phyloP scores from a whole-genome alignment of 2,329 filamentous ascomycete genomes.

The Scytalidium lignicola region DNA sequence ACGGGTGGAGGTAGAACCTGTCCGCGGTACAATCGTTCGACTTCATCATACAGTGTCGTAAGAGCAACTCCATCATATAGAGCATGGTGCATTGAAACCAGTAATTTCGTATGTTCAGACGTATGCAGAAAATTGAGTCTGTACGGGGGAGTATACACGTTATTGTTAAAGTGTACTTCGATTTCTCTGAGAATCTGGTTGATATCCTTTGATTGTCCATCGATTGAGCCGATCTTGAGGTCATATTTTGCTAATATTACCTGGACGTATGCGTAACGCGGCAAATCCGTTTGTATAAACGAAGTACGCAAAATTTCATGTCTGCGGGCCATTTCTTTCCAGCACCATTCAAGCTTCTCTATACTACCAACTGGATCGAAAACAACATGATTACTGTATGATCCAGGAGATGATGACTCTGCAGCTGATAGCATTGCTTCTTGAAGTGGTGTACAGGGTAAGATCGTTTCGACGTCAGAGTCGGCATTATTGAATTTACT shows the following conservation, averaged over 20 bases:
- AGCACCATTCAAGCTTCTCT: conserved; percentile 49
- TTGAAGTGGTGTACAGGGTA: conserved; percentile 83
- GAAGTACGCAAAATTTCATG: conserved; percentile 76
- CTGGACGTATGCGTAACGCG: conserved; percentile 63
- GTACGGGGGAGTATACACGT: conserved; percentile 21
- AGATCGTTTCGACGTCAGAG: conserved; percentile 45
- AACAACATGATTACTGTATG: conserved; percentile 70
- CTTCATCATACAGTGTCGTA: conserved; percentile 60
- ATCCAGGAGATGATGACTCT: conserved; percentile 34
- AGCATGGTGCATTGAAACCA: conserved; percentile 62
- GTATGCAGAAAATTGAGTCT: conserved; percentile 12
- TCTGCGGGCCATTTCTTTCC: conserved; percentile 56
- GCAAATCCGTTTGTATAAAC: conserved; percentile 62
- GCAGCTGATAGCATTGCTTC: conserved; percentile 74
- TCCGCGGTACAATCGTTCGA: conserved; percentile 54
- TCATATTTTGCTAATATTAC: conserved; percentile 53
- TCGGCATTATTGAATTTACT: conserved; percentile 14
- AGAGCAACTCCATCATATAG: conserved; percentile 84
- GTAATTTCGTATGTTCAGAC: conserved; percentile 8
- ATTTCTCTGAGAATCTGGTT: neutral
- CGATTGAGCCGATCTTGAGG: conserved; percentile 12
- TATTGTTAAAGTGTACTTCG: neutral
- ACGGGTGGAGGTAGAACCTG: conserved; percentile 42
- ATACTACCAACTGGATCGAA: conserved; percentile 53
- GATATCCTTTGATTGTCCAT: neutral